A percentile compares a stretch with the other conserved stretches of the same genome.
These are phyloP conservation scores for Arthrobotrys megalospora DNA, from an alignment of 2,329 filamentous ascomycete species.

Conservation along the genomic window DNA sequence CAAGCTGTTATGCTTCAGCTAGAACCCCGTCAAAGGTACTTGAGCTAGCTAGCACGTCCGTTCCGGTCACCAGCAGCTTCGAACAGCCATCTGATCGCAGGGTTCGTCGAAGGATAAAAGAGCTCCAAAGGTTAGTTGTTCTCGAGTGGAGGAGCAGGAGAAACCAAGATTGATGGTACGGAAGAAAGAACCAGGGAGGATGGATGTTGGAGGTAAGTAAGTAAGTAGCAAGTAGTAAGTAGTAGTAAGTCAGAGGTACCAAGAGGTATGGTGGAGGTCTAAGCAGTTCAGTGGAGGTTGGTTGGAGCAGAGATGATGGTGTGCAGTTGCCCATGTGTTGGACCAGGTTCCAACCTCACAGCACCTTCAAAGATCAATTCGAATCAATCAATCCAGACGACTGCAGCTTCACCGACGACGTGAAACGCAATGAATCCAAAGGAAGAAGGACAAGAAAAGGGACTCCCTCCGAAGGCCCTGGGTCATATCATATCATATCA, in stretches of 20 bases:
- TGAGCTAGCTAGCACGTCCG: not conserved
- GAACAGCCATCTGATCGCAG: slow-evolving; percentile 30
- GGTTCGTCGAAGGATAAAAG: slow-evolving; percentile 26
- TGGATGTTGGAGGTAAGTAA: slow-evolving; percentile 36
- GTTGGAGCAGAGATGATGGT: slow-evolving; percentile 15
- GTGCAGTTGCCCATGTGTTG: slow-evolving; percentile 30
- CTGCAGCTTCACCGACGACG: not conserved
- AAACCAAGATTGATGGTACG: slow-evolving; percentile 67
- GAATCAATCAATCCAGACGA: not conserved
- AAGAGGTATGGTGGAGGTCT: not conserved
- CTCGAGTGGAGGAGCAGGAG: slow-evolving; percentile 65
- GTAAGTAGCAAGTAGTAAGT: not conserved
- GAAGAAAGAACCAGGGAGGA: slow-evolving; percentile 64
- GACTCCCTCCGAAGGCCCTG: not conserved
- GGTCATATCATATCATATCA: slow-evolving; percentile 6
- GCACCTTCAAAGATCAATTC: not conserved
- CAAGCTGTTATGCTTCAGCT: slow-evolving; percentile 9
- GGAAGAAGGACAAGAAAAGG: not conserved
- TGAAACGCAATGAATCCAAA: not conserved
- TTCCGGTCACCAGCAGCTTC: not conserved
- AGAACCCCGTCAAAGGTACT: slow-evolving; percentile 9
- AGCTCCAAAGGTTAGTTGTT: slow-evolving; percentile 62
- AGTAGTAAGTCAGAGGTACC: not conserved
- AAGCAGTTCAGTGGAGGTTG: slow-evolving; percentile 27
- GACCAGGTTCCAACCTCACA: slow-evolving; percentile 13